Evolutionary conservation across 1,284 basidiomycete species (phyloP).

Genomic region (Porphyrellus sp.): DNA sequence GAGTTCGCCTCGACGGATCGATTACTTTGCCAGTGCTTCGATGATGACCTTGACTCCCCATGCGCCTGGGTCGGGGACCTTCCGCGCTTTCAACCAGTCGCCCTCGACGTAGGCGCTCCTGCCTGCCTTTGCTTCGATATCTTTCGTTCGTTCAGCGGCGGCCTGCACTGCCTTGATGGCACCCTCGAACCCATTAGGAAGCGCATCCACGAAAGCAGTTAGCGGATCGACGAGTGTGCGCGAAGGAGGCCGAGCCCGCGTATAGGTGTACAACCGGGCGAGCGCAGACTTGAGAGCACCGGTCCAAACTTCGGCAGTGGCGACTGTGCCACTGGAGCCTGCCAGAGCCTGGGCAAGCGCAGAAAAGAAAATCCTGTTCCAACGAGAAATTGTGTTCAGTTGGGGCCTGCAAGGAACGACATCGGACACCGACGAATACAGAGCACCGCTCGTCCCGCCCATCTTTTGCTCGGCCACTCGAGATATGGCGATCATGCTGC

Average conservation of each 20-base stretch:
- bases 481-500: conserved; percentile 65
- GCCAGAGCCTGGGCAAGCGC: conserved; percentile 78
- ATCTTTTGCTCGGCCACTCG: conserved; percentile 80
- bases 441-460: conserved; percentile 90
- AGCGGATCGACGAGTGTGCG: conserved; percentile 91
- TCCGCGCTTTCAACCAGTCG: conserved; percentile 63
- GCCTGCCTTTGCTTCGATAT: conserved; percentile 83
- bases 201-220: conserved; percentile 66
- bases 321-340: conserved; percentile 34
- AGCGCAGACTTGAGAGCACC: conserved; percentile 61
- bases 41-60: conserved; percentile 84
- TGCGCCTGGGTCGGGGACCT: conserved; percentile 85
- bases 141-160: conserved; percentile 72
- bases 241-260: conserved; percentile 83
- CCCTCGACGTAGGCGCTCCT: conserved; percentile 86
- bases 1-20: background rate
- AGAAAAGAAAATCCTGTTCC: conserved; percentile 81
- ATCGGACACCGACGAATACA: conserved; percentile 70
- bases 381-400: conserved; percentile 1
- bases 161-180: conserved; percentile 64
- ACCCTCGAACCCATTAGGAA: conserved; percentile 41
- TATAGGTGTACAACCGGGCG: conserved; percentile 79
- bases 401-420: background rate
- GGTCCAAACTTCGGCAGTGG: conserved; percentile 61
- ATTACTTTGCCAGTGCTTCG: conserved; percentile 45